Evolutionary conservation across 768 basidiomycete genomes (phyloP).

Genomic region (Lentinus brumalis): DNA sequence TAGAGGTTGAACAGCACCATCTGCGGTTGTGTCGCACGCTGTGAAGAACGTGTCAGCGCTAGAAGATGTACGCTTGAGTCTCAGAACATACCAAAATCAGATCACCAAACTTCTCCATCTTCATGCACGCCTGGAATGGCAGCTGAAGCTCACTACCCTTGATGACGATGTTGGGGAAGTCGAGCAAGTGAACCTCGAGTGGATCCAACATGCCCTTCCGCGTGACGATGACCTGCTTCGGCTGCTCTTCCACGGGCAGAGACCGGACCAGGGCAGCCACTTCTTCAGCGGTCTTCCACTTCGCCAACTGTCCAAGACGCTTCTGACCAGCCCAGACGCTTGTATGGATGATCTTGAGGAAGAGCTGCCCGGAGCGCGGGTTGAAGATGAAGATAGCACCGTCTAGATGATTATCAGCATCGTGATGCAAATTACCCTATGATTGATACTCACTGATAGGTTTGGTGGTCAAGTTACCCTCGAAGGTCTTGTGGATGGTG

Average conservation of each 20-base stretch:
- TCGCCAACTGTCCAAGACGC: slow-evolving; percentile 98
- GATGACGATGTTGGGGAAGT: slow-evolving; percentile 99
- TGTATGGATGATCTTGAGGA: slow-evolving; percentile 99
- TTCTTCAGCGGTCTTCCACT: slow-evolving; percentile 99
- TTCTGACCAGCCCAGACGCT: slow-evolving; percentile 99
- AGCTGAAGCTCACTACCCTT: slow-evolving; percentile 97
- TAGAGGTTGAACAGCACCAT: slow-evolving; percentile 99
- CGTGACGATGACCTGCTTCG: slow-evolving; percentile 99
- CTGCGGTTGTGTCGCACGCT: slow-evolving; percentile 97
- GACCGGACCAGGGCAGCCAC: slow-evolving; percentile 97
- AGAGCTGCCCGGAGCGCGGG: slow-evolving; percentile 95
- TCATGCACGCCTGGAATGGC: slow-evolving; percentile 99
- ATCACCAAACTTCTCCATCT: slow-evolving; percentile 99
- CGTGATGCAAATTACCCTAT: not conserved
- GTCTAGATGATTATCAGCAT: slow-evolving; percentile 44
- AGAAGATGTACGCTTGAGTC: not conserved
- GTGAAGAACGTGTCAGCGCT: slow-evolving; percentile 12
- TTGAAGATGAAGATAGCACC: slow-evolving; percentile 99
- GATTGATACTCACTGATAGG: slow-evolving; percentile 74
- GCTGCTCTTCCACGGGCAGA: slow-evolving; percentile 99
- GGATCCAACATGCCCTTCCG: slow-evolving; percentile 99
- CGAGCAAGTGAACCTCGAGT: slow-evolving; percentile 96
- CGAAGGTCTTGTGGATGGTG: slow-evolving; percentile 99
- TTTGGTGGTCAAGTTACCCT: slow-evolving; percentile 99
- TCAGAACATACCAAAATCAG: slow-evolving; percentile 69